These are phyloP conservation scores for Amylocarpus encephaloides DNA, from an alignment of 2,329 filamentous ascomycete genomes.

Conservation along the genomic window DNA sequence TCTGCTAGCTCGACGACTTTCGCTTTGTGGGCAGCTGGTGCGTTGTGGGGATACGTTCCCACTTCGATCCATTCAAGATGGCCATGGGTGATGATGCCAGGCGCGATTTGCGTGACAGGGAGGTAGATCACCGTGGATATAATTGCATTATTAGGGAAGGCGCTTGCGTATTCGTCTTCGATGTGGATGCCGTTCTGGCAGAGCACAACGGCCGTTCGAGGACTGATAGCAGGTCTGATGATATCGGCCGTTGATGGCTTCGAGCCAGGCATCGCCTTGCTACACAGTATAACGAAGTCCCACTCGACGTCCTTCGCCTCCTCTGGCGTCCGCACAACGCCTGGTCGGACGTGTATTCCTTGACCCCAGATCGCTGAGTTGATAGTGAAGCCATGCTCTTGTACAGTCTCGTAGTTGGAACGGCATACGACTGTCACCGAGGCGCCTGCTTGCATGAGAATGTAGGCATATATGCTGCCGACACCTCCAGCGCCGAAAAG, in stretches of 20 bases:
- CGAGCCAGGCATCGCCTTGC: slow-evolving; percentile 17
- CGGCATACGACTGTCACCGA: slow-evolving; percentile 29
- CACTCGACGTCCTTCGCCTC: slow-evolving; percentile 14
- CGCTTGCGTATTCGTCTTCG: slow-evolving; percentile 45
- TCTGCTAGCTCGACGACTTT: slow-evolving; percentile 8
- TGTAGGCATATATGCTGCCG: slow-evolving; percentile 28
- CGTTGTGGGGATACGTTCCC: slow-evolving; percentile 25
- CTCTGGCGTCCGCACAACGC: slow-evolving; percentile 14
- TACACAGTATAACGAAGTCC: slow-evolving; percentile 20
- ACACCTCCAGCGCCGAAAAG: slow-evolving; percentile 31
- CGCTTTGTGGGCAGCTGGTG: slow-evolving; percentile 7
- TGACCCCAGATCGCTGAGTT: slow-evolving; percentile 16
- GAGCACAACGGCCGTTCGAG: slow-evolving; percentile 47
- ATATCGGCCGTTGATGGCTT: slow-evolving; percentile 15
- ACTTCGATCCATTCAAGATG: slow-evolving; percentile 50
- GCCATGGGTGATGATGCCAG: slow-evolving; percentile 44
- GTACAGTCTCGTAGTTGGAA: slow-evolving; percentile 28
- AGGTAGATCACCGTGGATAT: slow-evolving; percentile 48
- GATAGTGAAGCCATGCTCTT: slow-evolving; percentile 18
- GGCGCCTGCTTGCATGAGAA: slow-evolving; percentile 24
- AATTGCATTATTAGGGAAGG: slow-evolving; percentile 46
- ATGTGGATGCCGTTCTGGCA: slow-evolving; percentile 58
- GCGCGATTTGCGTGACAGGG: slow-evolving; percentile 43
- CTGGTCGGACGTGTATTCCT: slow-evolving; percentile 12
- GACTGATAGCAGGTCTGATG: slow-evolving; percentile 33